Evolutionary conservation across 129 eudicot genomes (phyloP), one percentile per base, ranked within the genome.

Genomic region (Artemisia tridentata): DNA sequence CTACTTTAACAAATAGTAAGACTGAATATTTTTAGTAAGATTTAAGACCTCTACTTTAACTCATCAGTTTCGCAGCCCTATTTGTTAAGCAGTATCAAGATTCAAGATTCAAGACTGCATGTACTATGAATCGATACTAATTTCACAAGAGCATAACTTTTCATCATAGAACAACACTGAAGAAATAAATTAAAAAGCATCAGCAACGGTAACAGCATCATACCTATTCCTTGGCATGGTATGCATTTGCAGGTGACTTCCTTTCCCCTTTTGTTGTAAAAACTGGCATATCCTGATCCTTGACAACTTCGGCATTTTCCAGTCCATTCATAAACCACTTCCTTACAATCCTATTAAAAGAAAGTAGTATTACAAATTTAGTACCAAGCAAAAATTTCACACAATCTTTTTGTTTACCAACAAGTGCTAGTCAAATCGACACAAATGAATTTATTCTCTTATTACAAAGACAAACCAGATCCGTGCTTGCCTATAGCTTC

Each of bases 271-370:
- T 85, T 93, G 71, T 79, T 90, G 73, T 87, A 85, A 74, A 85
- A 93, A 82, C 90, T 86, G 21, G 78, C 91, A 16, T 75, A 76
- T 27, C 98, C 98, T 0, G 97, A 69, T 51, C 98, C 98, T 83
- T 93, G 98, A 78, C 98, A 93, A 79, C 98, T 89, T 68, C 96
- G 82, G 59, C 98, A 93, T 74, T 79, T 84, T 53, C 98, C 98
- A 4, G 97, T 91, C 97, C 97, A 91, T 80, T 91, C 97, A 76
- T 91, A 91, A 23, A 88, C 96, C 76, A 91, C 84, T 62, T 50
- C 69, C 54, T 76, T 88, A 71, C 97, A 91, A 74, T 91, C 96
- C 95, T 91, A 80, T 72, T 38, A 8, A 38, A 83, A 9, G 43
- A 60, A 48, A 29, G 3, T 68, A 59, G 75, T 55, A 38, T 7